Base-by-base conservation (phyloP, 176 grass and related monocot genomes). In the Ampelocalamus luodianensis region DNA sequence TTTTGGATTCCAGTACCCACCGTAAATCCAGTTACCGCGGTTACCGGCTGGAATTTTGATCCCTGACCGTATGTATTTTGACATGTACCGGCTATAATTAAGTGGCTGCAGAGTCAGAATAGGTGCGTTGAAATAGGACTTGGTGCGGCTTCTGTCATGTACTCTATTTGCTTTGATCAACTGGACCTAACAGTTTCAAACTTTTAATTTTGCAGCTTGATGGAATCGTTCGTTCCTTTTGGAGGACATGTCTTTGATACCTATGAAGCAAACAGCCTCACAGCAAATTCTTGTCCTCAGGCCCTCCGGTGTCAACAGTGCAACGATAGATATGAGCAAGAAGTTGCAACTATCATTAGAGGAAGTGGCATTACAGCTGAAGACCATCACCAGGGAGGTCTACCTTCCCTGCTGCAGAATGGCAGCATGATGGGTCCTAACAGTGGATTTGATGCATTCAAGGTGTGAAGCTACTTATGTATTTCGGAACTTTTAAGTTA, bases 241-340 rank as follows among this genome's bases (percentile, higher is more conserved):
- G 93, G 88, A 59, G 88, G 91, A 72, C 67, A 88, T 83, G 75
- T 88, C 50, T 74, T 85, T 17, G 46, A 81, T 82, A 44, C 78
- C 63, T 92, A 67, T 27, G 86, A 89, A 38, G 42, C 75, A 63
- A 89, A 89, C 48, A 80, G 58, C 66, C 27, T 90, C 24, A 22
- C 68, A 32, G 59, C 61, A 53, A 83, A 60, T 75, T 72, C 80
- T 12, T 88, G 85, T 60, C 86, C 89, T 34, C 85, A 85, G 39
- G 70, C 68, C 5, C 74, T 89, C 39, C 84, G 77, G 40, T 99
- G 90, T 90, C 86, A 89, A 68, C 86, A 87, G 39, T 99, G 91
- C 69, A 93, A 94, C n/a, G 84, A 94, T 36, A 92, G 77, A 73
- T 99, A 87, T 55, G 90, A 99, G 51, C 91, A 99, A 69, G 96